Percentiles rank a stretch among this genome's conserved stretches.
phyloP scores from a whole-genome alignment of 2,329 filamentous ascomycete species.

The Corynespora cassiicola region DNA sequence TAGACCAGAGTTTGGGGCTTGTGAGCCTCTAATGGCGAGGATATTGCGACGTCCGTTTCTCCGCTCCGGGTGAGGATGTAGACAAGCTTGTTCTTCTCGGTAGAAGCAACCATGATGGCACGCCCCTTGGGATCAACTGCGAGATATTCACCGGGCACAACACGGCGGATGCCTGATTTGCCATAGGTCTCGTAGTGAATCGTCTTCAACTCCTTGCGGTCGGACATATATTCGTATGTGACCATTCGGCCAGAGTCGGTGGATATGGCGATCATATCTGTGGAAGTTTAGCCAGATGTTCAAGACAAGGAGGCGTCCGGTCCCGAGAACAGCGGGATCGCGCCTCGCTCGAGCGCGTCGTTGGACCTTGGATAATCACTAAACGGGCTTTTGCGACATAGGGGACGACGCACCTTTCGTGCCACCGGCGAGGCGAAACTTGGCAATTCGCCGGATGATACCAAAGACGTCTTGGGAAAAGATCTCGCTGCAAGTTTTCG shows the following conservation, averaged over 20 bases:
- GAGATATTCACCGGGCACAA: constrained; percentile 94
- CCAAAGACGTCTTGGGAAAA: constrained; percentile 95
- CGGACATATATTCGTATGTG: constrained; percentile 87
- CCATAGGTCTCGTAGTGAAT: constrained; percentile 97
- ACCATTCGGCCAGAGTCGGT: constrained; percentile 96
- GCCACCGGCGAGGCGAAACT: constrained; percentile 91
- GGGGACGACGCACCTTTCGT: constrained; percentile 80
- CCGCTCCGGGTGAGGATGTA: constrained; percentile 97
- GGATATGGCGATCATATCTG: constrained; percentile 95
- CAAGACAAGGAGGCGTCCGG: constrained; percentile 35
- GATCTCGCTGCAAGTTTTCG: constrained; percentile 85
- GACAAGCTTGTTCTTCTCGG: constrained; percentile 99
- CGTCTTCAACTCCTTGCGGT: constrained; percentile 85
- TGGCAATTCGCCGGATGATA: constrained; percentile 86
- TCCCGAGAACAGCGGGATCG: constrained; percentile 31
- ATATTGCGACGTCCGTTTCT: constrained; percentile 94
- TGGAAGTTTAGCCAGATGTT: constrained; percentile 35
- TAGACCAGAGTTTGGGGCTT: constrained; percentile 91
- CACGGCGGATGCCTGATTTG: constrained; percentile 92
- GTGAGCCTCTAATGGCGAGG: constrained; percentile 94
- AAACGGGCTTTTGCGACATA: constrained; percentile 47
- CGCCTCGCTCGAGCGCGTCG: constrained; percentile 30
- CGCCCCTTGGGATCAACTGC: constrained; percentile 94
- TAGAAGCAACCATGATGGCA: constrained; percentile 90
- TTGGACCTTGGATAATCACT: constrained; percentile 55